These are phyloP conservation scores for Acorus gramineus DNA, from an alignment of 106 monocot genomes.

Conservation along the genomic window DNA sequence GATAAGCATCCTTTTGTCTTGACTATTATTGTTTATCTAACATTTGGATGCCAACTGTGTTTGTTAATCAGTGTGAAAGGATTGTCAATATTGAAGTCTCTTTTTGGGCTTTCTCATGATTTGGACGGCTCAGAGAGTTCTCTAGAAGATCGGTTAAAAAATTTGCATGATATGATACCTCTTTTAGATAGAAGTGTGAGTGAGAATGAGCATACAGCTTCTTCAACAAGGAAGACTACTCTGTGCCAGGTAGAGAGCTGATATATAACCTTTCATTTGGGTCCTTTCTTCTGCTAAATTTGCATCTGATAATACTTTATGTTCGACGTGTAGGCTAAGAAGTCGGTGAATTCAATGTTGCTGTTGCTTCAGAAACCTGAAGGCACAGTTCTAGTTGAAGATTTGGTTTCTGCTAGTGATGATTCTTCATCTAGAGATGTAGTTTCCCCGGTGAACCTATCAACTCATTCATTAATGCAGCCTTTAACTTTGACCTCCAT, in stretches of 20 bases:
- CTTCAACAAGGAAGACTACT: slow-evolving; percentile 16
- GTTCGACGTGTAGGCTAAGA: slow-evolving; percentile 33
- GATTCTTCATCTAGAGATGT: slow-evolving; percentile 5
- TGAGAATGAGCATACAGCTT: slow-evolving; percentile 18
- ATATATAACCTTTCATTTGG: too few species aligned
- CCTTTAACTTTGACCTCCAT: slow-evolving; percentile 7
- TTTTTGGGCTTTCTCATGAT: slow-evolving; percentile 63
- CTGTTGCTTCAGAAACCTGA: slow-evolving; percentile 31
- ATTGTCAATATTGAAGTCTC: slow-evolving; percentile 37
- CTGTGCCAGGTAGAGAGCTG: slow-evolving; percentile 32
- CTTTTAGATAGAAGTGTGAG: slow-evolving; percentile 28
- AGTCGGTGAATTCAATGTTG: slow-evolving; percentile 35
- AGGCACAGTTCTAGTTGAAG: slow-evolving; percentile 13
- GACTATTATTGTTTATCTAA: slow-evolving; percentile 13
- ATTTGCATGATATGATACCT: slow-evolving; percentile 31
- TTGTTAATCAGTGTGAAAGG: slow-evolving; percentile 24
- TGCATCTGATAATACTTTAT: background rate
- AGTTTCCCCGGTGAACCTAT: slow-evolving; percentile 9
- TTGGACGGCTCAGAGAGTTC: slow-evolving; percentile 13
- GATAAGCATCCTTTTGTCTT: background rate
- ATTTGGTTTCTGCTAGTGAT: slow-evolving; percentile 7
- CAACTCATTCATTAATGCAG: slow-evolving; percentile 24
- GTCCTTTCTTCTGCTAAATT: background rate
- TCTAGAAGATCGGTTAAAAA: slow-evolving; percentile 32
- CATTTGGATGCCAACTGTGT: background rate